Percentiles rank a stretch among this genome's conserved stretches.
Evolutionary conservation across 2,329 filamentous ascomycete genomes (phyloP).

Genomic region (Aspergillus fructus): DNA sequence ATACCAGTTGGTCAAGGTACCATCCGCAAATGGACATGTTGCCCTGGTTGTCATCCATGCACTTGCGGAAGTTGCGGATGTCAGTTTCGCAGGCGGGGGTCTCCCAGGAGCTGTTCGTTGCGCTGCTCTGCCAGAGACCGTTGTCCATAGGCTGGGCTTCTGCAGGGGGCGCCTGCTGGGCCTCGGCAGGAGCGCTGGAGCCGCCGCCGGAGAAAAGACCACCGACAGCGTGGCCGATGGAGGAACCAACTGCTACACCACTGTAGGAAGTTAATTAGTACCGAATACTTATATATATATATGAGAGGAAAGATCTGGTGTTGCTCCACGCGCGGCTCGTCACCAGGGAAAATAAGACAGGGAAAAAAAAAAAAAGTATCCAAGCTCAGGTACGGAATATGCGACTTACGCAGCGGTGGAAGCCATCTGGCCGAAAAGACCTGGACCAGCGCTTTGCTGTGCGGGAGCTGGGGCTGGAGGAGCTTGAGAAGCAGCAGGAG

Average conservation of each 20-base stretch:
- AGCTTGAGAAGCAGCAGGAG: slow-evolving; percentile 49
- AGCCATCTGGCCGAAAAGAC: slow-evolving; percentile 95
- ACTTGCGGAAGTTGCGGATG: slow-evolving; percentile 83
- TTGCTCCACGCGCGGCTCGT: not conserved
- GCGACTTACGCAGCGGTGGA: slow-evolving; percentile 88
- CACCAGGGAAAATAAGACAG: not conserved
- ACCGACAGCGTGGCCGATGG: slow-evolving; percentile 91
- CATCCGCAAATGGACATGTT: slow-evolving; percentile 96
- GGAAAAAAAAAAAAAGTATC: not conserved
- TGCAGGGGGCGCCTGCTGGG: slow-evolving; percentile 49
- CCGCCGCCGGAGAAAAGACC: slow-evolving; percentile 79
- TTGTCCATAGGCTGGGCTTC: slow-evolving; percentile 53
- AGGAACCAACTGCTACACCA: slow-evolving; percentile 93
- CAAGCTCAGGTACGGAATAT: slow-evolving; percentile 1
- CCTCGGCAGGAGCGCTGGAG: slow-evolving; percentile 56
- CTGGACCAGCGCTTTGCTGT: slow-evolving; percentile 65
- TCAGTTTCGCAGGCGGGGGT: slow-evolving; percentile 73
- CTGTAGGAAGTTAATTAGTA: slow-evolving; percentile 49
- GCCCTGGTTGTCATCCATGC: slow-evolving; percentile 92
- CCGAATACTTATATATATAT: not conserved
- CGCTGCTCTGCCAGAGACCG: slow-evolving; percentile 46
- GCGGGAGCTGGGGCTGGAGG: slow-evolving; percentile 37
- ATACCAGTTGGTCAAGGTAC: slow-evolving; percentile 90
- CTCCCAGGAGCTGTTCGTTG: slow-evolving; percentile 50
- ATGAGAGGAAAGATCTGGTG: not conserved